phyloP scores from a whole-genome alignment of 108 stramenopile genomes.

The Poteriospumella lacustris region DNA sequence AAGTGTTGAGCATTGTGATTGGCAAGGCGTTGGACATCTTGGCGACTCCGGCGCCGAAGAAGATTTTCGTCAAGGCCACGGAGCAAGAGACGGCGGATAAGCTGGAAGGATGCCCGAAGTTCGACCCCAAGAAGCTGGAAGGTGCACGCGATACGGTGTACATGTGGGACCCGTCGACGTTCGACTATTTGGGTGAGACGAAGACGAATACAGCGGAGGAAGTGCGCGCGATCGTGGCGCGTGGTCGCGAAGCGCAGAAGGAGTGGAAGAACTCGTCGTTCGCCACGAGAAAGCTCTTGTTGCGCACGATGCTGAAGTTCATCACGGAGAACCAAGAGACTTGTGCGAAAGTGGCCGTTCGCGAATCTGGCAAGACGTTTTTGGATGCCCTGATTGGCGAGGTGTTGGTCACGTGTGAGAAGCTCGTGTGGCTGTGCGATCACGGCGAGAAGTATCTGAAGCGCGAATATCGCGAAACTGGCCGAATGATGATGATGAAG shows the following conservation, averaged over 20 bases:
- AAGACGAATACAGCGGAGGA: constrained; percentile 67
- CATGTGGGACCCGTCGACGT: constrained; percentile 27
- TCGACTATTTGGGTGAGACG: constrained; percentile 65
- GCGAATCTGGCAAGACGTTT: constrained; percentile 77
- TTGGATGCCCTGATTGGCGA: constrained; percentile 90
- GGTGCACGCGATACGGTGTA: background rate
- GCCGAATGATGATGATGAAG: constrained; percentile 91
- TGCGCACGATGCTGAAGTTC: constrained; percentile 85
- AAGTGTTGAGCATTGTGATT: too few species aligned
- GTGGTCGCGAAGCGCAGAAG: constrained; percentile 74
- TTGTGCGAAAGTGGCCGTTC: constrained; percentile 70
- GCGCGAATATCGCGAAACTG: constrained; percentile 66
- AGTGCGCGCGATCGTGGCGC: constrained; percentile 64
- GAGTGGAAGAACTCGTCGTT: constrained; percentile 80
- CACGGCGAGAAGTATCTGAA: constrained; percentile 81
- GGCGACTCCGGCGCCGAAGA: constrained; percentile 9
- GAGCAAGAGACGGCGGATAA: constrained; percentile 1
- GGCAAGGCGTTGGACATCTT: too few species aligned
- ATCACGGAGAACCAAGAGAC: constrained; percentile 74
- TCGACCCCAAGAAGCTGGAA: constrained; percentile 11
- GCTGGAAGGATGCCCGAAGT: constrained; percentile 15
- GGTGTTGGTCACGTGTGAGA: constrained; percentile 93
- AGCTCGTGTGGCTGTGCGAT: constrained; percentile 71
- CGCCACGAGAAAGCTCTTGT: constrained; percentile 73
- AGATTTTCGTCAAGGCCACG: background rate